Evolutionary conservation across 306 rosid species (phyloP).

Genomic region (Castanea mollissima): DNA sequence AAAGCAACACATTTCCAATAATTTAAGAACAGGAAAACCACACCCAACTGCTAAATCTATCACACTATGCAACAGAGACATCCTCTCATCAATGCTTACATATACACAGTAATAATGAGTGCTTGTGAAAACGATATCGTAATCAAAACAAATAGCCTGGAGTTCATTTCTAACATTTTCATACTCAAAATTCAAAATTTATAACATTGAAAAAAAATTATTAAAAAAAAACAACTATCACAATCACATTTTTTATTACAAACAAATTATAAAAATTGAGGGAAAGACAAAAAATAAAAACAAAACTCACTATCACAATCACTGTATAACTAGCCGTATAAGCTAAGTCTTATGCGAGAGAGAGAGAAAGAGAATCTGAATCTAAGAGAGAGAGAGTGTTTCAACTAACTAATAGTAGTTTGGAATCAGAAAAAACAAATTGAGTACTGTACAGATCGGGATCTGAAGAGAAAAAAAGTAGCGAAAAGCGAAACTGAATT

Average conservation of each 20-base stretch:
- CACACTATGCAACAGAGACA: not conserved
- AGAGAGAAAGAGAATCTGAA: constrained; percentile 19
- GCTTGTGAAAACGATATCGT: not conserved
- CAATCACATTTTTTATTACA: not conserved
- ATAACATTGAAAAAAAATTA: no score
- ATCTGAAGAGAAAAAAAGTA: constrained; percentile 51
- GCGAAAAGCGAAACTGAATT: not conserved
- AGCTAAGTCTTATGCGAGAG: not conserved
- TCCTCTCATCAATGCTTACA: not conserved
- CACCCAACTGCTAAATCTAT: not conserved
- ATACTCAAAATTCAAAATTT: no score
- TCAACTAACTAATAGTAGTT: constrained; percentile 7
- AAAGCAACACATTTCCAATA: not conserved
- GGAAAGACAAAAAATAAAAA: not conserved
- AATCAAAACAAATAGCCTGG: not conserved
- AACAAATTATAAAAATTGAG: no score
- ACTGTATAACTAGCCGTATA: not conserved
- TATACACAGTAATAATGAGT: not conserved
- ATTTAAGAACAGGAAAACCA: not conserved
- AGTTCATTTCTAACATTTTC: not conserved
- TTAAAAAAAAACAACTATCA: not conserved
- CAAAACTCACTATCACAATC: not conserved
- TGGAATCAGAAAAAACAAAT: constrained; percentile 8
- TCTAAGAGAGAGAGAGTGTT: constrained; percentile 2
- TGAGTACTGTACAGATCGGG: constrained; percentile 28